phyloP scores from a whole-genome alignment of 2,329 filamentous ascomycete species.

The Bipolaris cookei region DNA sequence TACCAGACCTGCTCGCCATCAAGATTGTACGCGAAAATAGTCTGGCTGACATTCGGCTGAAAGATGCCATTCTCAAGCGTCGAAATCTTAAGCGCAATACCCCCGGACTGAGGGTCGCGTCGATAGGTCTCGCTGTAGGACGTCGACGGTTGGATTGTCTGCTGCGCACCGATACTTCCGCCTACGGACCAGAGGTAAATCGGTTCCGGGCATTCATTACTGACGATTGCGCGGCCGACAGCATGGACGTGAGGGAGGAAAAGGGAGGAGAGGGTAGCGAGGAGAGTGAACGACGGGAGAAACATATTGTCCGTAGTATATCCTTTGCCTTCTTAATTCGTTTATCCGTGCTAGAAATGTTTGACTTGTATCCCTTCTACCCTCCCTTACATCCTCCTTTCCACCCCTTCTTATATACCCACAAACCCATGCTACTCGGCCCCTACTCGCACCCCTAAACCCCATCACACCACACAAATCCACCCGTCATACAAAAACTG shows the following conservation, averaged over 20 bases:
- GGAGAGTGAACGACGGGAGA: neutral
- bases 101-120: conserved; percentile 29
- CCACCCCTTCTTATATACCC: too few relatives aligned
- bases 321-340: neutral
- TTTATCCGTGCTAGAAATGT: neutral
- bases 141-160: conserved; percentile 26
- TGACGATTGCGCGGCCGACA: conserved; percentile 40
- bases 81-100: conserved; percentile 35
- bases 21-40: conserved; percentile 39
- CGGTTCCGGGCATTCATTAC: conserved; percentile 38
- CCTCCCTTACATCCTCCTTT: too few relatives aligned
- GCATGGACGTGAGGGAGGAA: conserved; percentile 22
- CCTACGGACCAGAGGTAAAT: conserved; percentile 44
- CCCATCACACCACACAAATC: too few relatives aligned
- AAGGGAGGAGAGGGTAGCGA: neutral
- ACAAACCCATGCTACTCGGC: too few relatives aligned
- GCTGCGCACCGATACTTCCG: conserved; percentile 21
- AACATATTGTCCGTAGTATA: neutral
- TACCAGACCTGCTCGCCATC: conserved; percentile 34
- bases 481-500: too few relatives aligned
- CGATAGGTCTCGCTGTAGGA: conserved; percentile 37
- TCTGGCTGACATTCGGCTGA: conserved; percentile 38
- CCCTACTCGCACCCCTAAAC: too few relatives aligned
- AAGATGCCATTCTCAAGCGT: conserved; percentile 29
- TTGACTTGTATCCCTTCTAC: too few relatives aligned